Conservation (phyloP, 2,329 filamentous ascomycete genomes). For the Plectosphaerella sp. region DNA sequence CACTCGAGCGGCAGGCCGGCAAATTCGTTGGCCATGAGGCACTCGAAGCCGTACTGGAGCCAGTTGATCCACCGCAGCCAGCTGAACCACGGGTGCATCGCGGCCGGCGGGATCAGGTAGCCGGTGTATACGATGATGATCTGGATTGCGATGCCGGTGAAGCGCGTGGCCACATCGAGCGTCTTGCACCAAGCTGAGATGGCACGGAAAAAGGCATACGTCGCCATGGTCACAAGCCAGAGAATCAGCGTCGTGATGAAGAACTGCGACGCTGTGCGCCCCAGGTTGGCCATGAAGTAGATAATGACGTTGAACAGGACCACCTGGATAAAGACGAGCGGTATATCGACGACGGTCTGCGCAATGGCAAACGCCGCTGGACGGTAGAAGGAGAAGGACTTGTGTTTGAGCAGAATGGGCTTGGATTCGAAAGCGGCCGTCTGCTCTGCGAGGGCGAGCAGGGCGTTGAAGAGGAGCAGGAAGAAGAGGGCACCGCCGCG, state of each 20-base stretch:
- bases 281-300: conserved; percentile 55
- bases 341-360: conserved; percentile 36
- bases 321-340: conserved; percentile 53
- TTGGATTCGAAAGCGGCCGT: conserved; percentile 57
- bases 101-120: conserved; percentile 48
- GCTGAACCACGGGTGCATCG: conserved; percentile 37
- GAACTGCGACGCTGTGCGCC: conserved; percentile 54
- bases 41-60: conserved; percentile 58
- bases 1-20: conserved; percentile 49
- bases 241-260: conserved; percentile 55
- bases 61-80: conserved; percentile 56
- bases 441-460: conserved; percentile 57
- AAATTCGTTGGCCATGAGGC: conserved; percentile 63
- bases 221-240: conserved; percentile 48
- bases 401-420: conserved; percentile 66
- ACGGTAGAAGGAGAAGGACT: conserved; percentile 65
- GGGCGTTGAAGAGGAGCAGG: conserved; percentile 57
- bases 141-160: conserved; percentile 21
- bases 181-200: conserved; percentile 43
- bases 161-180: conserved; percentile 35
- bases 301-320: conserved; percentile 55
- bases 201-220: conserved; percentile 49
- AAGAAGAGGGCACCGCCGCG: conserved; percentile 60
- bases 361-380: conserved; percentile 50
- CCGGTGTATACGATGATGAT: conserved; percentile 22